phyloP scores from a whole-genome alignment of 2,329 filamentous ascomycete genomes.

The Nigrospora sphaerica region DNA sequence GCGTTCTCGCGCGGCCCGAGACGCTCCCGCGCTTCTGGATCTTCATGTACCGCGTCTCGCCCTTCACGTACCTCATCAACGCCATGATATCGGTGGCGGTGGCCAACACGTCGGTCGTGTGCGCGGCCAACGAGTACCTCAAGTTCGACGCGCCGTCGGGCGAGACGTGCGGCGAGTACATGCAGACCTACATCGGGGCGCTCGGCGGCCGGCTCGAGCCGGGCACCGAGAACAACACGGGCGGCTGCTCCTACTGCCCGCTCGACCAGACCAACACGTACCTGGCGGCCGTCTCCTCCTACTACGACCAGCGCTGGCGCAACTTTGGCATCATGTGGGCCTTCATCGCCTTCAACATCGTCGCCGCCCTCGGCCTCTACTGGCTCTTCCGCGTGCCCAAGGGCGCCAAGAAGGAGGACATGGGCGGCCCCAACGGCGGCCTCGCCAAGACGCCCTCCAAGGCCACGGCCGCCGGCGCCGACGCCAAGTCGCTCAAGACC shows the following conservation, averaged over 20 bases:
- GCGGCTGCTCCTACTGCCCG: slow-evolving; percentile 32
- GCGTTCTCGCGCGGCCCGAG: slow-evolving; percentile 56
- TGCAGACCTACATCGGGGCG: slow-evolving; percentile 34
- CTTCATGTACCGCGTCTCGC: slow-evolving; percentile 65
- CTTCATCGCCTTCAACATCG: slow-evolving; percentile 45
- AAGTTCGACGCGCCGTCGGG: slow-evolving; percentile 47
- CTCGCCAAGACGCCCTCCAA: not conserved
- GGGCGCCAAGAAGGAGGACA: slow-evolving; percentile 12
- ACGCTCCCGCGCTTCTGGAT: slow-evolving; percentile 64
- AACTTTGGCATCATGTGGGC: slow-evolving; percentile 45
- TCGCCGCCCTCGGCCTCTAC: slow-evolving; percentile 40
- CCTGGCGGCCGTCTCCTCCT: slow-evolving; percentile 27
- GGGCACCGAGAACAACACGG: slow-evolving; percentile 30
- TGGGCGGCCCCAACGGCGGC: not conserved
- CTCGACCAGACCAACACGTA: slow-evolving; percentile 24
- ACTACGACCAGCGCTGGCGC: slow-evolving; percentile 40
- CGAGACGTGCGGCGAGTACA: slow-evolving; percentile 47
- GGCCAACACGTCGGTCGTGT: slow-evolving; percentile 50
- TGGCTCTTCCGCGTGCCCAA: slow-evolving; percentile 35
- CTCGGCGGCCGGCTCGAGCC: slow-evolving; percentile 31
- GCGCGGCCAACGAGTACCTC: slow-evolving; percentile 56
- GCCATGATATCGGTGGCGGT: slow-evolving; percentile 57
- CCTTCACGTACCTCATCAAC: slow-evolving; percentile 64
- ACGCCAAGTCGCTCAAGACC: not conserved
- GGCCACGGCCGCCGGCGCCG: not conserved